Base-by-base conservation (phyloP, 176 grass and related monocot species). In the Puccinellia tenuiflora region DNA sequence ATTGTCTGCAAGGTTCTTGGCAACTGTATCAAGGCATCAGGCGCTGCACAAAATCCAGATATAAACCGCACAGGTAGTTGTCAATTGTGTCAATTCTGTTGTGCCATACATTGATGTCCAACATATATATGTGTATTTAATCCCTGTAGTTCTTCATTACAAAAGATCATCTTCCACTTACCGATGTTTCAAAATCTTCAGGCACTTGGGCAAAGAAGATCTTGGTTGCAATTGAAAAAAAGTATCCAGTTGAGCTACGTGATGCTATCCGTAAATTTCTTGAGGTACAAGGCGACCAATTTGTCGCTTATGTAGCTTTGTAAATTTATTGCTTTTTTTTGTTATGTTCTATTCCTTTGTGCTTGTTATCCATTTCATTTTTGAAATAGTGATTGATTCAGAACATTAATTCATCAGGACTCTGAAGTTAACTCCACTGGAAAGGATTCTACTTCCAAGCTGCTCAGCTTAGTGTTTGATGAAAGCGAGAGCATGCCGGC, bases 211-310 rank as follows among this genome's bases (percentile, higher is more conserved):
- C 90, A 69, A 98, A 83, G 81, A 91, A 91, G 75, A 88, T 90
- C 72, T 88, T 92, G 17, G 81, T 38, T 52, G 45, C 70, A 39
- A 68, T 95, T 56, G 88, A 88, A 75, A 95, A 86, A 51, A 84
- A 87, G 68, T 85, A 93, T 88, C 76, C 90, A 51, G 9, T 35
- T 24, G 92, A 95, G 85, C 56, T 98, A 79, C 92, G 83, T 54
- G 87, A 64, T 83, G 85, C 88, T 57, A 95, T 98, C 70, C 76
- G 74, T 60, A 98, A 91, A 86, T 94, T 91, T 88, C 79, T 98
- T 20, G 92, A 98, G 92, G 96, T 98, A 76, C 42, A 60, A 52
- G 9, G 24, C 75, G 29, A 38, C 38, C 55, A 63, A 59, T 74
- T 60, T 77, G 53, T 50, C 30, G n/a, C 25, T 64, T 78, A 73